Conservation (phyloP, 805 yeast species). For the Saturnispora hagleri region DNA sequence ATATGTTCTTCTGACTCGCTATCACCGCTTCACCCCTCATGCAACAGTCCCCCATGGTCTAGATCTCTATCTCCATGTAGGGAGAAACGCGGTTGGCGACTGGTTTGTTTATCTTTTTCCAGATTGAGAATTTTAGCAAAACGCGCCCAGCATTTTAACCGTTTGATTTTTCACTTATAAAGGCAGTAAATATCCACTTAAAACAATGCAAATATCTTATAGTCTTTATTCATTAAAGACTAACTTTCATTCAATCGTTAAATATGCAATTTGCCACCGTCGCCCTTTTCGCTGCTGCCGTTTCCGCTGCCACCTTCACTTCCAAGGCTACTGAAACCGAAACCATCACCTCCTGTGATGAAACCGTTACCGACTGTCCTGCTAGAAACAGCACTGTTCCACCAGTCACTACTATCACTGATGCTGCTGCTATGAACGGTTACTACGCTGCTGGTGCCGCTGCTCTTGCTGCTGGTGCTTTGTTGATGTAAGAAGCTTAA, state of each 20-base stretch:
- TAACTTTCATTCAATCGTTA: conserved; percentile 21
- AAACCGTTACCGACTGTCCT: conserved; percentile 29
- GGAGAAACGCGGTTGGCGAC: conserved; percentile 3
- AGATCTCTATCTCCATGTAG: background rate
- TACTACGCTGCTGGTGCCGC: conserved; percentile 13
- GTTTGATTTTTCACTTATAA: background rate
- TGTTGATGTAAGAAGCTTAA: conserved; percentile 21
- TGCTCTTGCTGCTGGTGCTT: conserved; percentile 29
- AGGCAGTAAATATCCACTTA: background rate
- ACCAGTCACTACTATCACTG: conserved; percentile 28
- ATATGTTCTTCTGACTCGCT: background rate
- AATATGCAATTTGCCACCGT: conserved; percentile 39
- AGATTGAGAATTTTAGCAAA: background rate
- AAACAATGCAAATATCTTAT: background rate
- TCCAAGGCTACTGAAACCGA: conserved; percentile 28
- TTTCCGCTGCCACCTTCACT: conserved; percentile 23
- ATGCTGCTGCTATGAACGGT: conserved; percentile 26
- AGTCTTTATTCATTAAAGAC: conserved; percentile 1
- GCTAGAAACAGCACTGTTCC: conserved; percentile 17
- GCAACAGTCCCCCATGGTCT: background rate
- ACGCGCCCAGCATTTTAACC: background rate
- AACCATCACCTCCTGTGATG: conserved; percentile 32
- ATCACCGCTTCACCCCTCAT: background rate
- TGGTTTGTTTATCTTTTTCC: conserved; percentile 3
- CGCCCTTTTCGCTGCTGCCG: conserved; percentile 29